Base-by-base conservation (phyloP, 352 stramenopile species). In the Pythium chondricola region DNA sequence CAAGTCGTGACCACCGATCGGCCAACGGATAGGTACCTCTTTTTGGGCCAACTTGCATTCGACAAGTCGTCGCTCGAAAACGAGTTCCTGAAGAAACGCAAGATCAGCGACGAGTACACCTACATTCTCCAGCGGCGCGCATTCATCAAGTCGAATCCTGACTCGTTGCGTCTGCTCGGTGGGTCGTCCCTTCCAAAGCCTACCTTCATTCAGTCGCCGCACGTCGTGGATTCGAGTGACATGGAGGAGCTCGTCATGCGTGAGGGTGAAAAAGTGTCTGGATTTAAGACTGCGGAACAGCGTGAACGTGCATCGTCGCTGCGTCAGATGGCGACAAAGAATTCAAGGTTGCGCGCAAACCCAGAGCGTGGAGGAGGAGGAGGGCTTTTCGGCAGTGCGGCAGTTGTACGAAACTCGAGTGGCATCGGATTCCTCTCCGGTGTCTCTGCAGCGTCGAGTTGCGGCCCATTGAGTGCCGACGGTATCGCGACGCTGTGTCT, bases 71-170 rank as follows among this genome's bases (percentile, higher is more conserved):
- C 46, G 20, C 47, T 61, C 18, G 51, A 67, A 17, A 81, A 69
- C 20, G 59, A 74, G 16, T 85, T 69, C 43, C 58, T 83, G 36
- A 71, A 71, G 45, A 77, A 71, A 48, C 71, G 71, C 24, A 79
- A 73, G 38, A 79, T 90, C 18, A 75, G 74, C 43, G 78, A 88
- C 40, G 78, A 90, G 41, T 81, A 85, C 52, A 48, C 65, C 9
- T 90, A 90, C 45, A 83, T 88, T 53, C 62, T 87, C 20, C 65
- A 77, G 30, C 69, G 79, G 13, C 68, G 73, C 9, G 61, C 64
- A 4, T 70, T 52, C 29, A 52, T 59, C 2, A 25, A 65, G 24
- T 43, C 56, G 4, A 41, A 69, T 30, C 55, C 63, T 14, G 2
- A 14, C 0, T 61, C 41, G 36, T 48, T 37, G 2, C 31, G 30